Evolutionary conservation across 106 monocot species (phyloP).

Genomic region (Acanthochlamys bracteata): DNA sequence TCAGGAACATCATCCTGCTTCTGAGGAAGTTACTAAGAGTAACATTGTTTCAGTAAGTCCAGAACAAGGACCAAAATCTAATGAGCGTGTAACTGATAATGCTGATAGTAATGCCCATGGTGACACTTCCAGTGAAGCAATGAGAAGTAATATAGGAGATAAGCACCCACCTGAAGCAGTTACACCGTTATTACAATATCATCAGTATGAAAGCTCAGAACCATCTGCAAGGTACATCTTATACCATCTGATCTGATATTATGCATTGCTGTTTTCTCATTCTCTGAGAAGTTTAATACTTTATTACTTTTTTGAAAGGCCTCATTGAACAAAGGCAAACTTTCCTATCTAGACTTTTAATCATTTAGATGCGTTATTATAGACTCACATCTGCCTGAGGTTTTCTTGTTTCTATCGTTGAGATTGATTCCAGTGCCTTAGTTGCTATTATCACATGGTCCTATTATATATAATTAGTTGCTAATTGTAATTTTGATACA

Average conservation of each 20-base stretch:
- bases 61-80: conserved; percentile 8
- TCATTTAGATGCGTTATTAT: no score
- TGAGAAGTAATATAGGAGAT: conserved; percentile 16
- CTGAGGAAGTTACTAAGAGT: conserved; percentile 1
- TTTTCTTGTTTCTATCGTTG: no score
- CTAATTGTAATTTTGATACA: no score
- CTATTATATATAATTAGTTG: no score
- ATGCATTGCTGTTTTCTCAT: background rate
- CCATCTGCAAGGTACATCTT: conserved; percentile 52
- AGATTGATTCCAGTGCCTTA: no score
- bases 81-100: conserved; percentile 11
- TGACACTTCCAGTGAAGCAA: conserved; percentile 13
- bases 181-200: conserved; percentile 52
- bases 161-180: conserved; percentile 34
- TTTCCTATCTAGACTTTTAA: no score
- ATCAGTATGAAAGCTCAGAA: conserved; percentile 51
- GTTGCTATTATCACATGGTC: no score
- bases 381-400: no score
- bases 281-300: background rate
- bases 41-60: conserved; percentile 10
- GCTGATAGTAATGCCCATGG: conserved; percentile 11
- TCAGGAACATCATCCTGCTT: conserved; percentile 19
- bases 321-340: no score
- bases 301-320: background rate
- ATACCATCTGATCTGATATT: background rate